A percentile compares a stretch with the other conserved stretches of the same genome.
phyloP scores from a whole-genome alignment of 768 basidiomycete genomes.

The Lactifluus rugatus region DNA sequence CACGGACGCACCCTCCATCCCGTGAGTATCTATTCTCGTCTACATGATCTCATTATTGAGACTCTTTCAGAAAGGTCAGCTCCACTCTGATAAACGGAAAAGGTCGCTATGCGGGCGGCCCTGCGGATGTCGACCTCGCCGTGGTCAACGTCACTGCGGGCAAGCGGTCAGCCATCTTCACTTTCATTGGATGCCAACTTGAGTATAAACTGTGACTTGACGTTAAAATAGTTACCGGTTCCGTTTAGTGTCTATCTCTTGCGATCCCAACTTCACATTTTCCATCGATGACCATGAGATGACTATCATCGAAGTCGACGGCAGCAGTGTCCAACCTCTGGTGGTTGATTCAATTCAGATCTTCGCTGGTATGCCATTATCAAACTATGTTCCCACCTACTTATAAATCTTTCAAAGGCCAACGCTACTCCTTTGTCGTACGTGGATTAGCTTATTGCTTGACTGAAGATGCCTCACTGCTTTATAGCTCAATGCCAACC shows the following conservation, averaged over 20 bases:
- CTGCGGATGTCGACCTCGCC: slow-evolving; percentile 4
- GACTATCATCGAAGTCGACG: slow-evolving; percentile 22
- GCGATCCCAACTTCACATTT: slow-evolving; percentile 19
- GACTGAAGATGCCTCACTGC: not conserved
- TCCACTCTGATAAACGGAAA: slow-evolving; percentile 20
- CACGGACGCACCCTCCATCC: not conserved
- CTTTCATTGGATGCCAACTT: not conserved
- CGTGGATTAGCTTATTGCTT: not conserved
- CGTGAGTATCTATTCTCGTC: not conserved
- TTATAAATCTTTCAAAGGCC: not conserved
- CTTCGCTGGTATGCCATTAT: slow-evolving; percentile 8
- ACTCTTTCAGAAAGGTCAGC: not conserved
- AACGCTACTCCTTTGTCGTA: slow-evolving; percentile 21
- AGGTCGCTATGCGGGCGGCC: slow-evolving; percentile 18
- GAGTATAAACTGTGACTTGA: not conserved
- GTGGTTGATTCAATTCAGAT: slow-evolving; percentile 19
- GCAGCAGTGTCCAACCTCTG: slow-evolving; percentile 15
- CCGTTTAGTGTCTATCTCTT: slow-evolving; percentile 17
- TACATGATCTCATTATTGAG: not conserved
- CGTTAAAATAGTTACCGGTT: slow-evolving; percentile 10
- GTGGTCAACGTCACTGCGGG: slow-evolving; percentile 16
- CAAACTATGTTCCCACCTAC: not conserved
- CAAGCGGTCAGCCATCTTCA: slow-evolving; percentile 12
- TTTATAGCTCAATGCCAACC: slow-evolving; percentile 9
- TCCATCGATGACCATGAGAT: slow-evolving; percentile 18